These are phyloP conservation scores for Pseudogymnoascus sp. DNA, from an alignment of 2,329 filamentous ascomycete genomes.

Conservation along the genomic window DNA sequence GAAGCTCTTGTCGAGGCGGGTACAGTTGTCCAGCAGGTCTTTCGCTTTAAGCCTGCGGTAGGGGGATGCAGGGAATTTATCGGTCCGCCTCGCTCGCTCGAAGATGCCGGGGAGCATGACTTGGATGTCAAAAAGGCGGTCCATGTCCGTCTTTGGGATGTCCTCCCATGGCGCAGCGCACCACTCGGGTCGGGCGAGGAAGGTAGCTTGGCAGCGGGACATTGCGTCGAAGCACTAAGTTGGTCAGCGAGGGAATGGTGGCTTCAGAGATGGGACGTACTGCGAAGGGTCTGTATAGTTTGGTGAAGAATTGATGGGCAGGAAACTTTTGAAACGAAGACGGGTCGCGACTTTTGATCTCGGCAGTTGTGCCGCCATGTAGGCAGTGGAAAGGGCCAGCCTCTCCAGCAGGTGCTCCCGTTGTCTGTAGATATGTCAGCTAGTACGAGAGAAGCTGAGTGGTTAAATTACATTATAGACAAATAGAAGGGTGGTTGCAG, in stretches of 20 bases:
- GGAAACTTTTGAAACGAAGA: slow-evolving; percentile 44
- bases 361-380: slow-evolving; percentile 23
- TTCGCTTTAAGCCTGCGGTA: slow-evolving; percentile 39
- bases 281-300: slow-evolving; percentile 46
- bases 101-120: slow-evolving; percentile 42
- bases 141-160: slow-evolving; percentile 45
- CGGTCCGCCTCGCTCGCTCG: slow-evolving; percentile 37
- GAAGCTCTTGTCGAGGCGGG: slow-evolving; percentile 42
- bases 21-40: slow-evolving; percentile 41
- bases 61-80: slow-evolving; percentile 33
- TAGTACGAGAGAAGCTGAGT: neutral
- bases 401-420: slow-evolving; percentile 21
- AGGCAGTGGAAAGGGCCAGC: slow-evolving; percentile 32
- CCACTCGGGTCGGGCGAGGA: slow-evolving; percentile 47
- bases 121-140: slow-evolving; percentile 46
- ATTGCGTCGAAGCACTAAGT: slow-evolving; percentile 41
- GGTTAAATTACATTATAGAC: neutral
- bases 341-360: slow-evolving; percentile 39
- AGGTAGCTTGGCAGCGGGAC: slow-evolving; percentile 42
- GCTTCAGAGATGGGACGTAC: slow-evolving; percentile 34
- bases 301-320: slow-evolving; percentile 50
- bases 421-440: neutral
- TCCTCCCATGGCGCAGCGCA: slow-evolving; percentile 43
- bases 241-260: neutral
- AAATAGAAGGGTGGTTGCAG: neutral